Evolutionary conservation across 2,329 filamentous ascomycete genomes (phyloP).

Genomic region (Tolypocladium endophyticum): DNA sequence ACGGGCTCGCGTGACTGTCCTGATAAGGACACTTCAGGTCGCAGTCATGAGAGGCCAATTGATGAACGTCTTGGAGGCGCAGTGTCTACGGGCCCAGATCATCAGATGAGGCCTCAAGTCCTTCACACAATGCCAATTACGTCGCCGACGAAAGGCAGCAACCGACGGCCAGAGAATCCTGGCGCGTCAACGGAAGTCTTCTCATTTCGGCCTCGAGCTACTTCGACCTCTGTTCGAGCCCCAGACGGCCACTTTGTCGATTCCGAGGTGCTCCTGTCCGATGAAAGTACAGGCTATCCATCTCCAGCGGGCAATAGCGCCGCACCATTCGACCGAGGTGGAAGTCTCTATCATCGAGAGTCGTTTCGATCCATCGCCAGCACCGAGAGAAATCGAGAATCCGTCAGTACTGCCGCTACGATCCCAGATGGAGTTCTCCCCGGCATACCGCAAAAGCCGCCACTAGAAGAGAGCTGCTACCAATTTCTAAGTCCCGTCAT

Average conservation of each 20-base stretch:
- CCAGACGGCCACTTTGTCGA: slow-evolving; percentile 7
- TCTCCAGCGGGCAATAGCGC: slow-evolving; percentile 13
- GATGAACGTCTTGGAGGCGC: background rate
- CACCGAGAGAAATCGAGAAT: slow-evolving; percentile 7
- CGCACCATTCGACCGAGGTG: background rate
- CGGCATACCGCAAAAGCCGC: slow-evolving; percentile 14
- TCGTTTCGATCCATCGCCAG: slow-evolving; percentile 11
- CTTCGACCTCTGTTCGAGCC: slow-evolving; percentile 1
- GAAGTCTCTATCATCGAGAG: slow-evolving; percentile 1
- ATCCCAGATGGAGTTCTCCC: slow-evolving; percentile 8
- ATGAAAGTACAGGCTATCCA: slow-evolving; percentile 17
- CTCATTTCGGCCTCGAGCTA: background rate
- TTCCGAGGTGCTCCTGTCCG: slow-evolving; percentile 12
- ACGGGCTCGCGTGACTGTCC: background rate
- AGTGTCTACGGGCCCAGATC: background rate
- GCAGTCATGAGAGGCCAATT: background rate
- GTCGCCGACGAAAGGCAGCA: slow-evolving; percentile 11
- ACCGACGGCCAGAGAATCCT: slow-evolving; percentile 3
- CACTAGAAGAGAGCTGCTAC: slow-evolving; percentile 24
- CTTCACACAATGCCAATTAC: slow-evolving; percentile 9
- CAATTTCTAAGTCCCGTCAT: slow-evolving; percentile 29
- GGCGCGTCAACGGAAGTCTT: background rate
- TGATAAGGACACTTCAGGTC: background rate
- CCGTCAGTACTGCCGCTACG: slow-evolving; percentile 8
- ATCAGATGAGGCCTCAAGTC: slow-evolving; percentile 3